Percentiles rank a stretch among this genome's conserved stretches.
Evolutionary conservation across 2,329 filamentous ascomycete species (phyloP).

Genomic region (Talaromyces sp.): DNA sequence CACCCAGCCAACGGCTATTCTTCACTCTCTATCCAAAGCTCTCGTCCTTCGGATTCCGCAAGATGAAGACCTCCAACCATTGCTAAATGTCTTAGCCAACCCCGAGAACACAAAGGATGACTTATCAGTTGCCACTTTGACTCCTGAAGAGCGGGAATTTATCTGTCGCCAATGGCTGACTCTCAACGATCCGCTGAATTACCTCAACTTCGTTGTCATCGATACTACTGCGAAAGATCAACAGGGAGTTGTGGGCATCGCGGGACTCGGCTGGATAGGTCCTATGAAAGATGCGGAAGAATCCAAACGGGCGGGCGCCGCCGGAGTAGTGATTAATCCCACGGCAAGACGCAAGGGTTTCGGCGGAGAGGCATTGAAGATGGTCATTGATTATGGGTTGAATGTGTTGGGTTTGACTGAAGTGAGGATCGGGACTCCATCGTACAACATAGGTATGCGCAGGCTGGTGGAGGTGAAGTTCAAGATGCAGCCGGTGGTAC

Average conservation of each 20-base stretch:
- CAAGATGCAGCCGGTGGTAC: not conserved
- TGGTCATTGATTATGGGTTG: conserved; percentile 10
- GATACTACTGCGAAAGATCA: not conserved
- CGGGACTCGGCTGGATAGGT: conserved; percentile 8
- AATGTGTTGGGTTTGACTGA: not conserved
- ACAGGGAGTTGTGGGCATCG: not conserved
- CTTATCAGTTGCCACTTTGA: not conserved
- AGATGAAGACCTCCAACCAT: not conserved
- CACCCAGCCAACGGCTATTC: not conserved
- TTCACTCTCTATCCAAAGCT: not conserved
- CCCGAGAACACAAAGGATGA: not conserved
- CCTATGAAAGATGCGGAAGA: not conserved
- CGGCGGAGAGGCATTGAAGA: not conserved
- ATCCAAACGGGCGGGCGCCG: not conserved
- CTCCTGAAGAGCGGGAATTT: not conserved
- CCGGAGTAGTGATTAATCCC: not conserved
- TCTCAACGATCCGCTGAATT: not conserved
- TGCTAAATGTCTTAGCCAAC: not conserved
- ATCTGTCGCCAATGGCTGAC: conserved; percentile 3
- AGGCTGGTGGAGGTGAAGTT: conserved; percentile 9
- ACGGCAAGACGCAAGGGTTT: conserved; percentile 4
- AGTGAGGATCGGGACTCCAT: not conserved
- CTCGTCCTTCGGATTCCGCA: not conserved
- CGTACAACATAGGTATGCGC: conserved; percentile 2
- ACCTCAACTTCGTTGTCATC: not conserved